phyloP scores from a whole-genome alignment of 805 yeast species.

The Ogataea nitratoaversa region DNA sequence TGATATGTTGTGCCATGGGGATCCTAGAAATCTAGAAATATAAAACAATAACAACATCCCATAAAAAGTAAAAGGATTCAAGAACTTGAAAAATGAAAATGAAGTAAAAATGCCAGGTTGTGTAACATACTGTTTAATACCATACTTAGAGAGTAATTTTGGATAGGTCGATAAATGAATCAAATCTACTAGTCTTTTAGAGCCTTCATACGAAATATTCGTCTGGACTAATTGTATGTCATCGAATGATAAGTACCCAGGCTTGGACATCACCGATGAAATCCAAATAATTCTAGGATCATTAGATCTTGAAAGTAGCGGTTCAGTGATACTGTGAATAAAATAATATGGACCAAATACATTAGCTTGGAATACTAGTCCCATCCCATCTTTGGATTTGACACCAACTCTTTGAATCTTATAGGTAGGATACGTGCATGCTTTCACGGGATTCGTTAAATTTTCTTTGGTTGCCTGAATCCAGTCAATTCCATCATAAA shows the following conservation, averaged over 20 bases:
- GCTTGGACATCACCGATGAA: constrained; percentile 75
- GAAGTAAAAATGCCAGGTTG: constrained; percentile 95
- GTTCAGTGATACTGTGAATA: constrained; percentile 57
- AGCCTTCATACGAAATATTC: constrained; percentile 80
- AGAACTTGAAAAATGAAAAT: constrained; percentile 68
- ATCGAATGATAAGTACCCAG: constrained; percentile 64
- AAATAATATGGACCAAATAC: constrained; percentile 95
- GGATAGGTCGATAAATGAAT: constrained; percentile 70
- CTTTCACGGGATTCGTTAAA: constrained; percentile 60
- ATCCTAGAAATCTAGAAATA: constrained; percentile 75
- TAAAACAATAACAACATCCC: constrained; percentile 86
- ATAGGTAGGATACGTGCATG: constrained; percentile 85
- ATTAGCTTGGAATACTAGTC: constrained; percentile 88
- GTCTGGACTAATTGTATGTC: constrained; percentile 70
- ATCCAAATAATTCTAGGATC: constrained; percentile 77
- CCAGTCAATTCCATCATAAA: constrained; percentile 86
- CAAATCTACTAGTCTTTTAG: constrained; percentile 82
- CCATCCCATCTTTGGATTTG: constrained; percentile 72
- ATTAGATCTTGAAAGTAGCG: constrained; percentile 38
- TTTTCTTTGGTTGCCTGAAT: constrained; percentile 68
- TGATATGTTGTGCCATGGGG: constrained; percentile 82
- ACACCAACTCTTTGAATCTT: constrained; percentile 80
- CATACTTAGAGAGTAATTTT: constrained; percentile 40
- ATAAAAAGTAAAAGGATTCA: constrained; percentile 74
- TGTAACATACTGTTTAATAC: constrained; percentile 68